Conservation (phyloP, 2,329 filamentous ascomycete species). For the Pseudopyricularia javanii region DNA sequence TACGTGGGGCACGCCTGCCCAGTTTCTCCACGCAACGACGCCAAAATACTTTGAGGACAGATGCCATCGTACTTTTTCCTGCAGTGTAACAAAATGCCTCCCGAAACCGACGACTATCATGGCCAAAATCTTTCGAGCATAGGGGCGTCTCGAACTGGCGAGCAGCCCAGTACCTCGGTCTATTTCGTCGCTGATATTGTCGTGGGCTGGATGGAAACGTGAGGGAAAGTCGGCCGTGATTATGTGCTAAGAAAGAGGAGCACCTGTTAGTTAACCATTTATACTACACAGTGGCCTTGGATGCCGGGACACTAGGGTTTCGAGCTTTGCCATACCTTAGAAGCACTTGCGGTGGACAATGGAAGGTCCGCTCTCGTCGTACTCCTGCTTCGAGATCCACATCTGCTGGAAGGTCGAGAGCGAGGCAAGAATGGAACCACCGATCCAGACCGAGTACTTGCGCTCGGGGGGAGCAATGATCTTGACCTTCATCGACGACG, state of each 20-base stretch:
- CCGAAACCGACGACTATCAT: constrained; percentile 37
- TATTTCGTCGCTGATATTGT: constrained; percentile 2
- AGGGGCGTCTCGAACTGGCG: constrained; percentile 25
- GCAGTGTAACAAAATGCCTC: constrained; percentile 30
- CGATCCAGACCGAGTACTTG: constrained; percentile 99
- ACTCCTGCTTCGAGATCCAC: constrained; percentile 99
- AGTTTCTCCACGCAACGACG: not conserved
- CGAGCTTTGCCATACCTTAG: constrained; percentile 53
- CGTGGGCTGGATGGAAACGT: not conserved
- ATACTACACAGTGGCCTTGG: too few relatives aligned
- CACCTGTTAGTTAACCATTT: not conserved
- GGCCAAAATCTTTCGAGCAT: constrained; percentile 46
- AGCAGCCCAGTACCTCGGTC: constrained; percentile 7
- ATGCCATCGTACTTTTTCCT: constrained; percentile 22
- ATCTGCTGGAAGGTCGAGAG: constrained; percentile 99
- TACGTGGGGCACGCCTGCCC: not conserved
- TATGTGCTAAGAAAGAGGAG: not conserved
- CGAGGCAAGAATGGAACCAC: constrained; percentile 98
- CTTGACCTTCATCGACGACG: constrained; percentile 99
- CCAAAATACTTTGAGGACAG: constrained; percentile 3
- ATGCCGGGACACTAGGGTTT: too few relatives aligned
- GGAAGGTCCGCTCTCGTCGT: constrained; percentile 98
- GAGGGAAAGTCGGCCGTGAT: not conserved
- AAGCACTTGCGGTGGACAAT: constrained; percentile 99
- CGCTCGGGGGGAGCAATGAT: constrained; percentile 99